phyloP scores from a whole-genome alignment of 2,329 filamentous ascomycete species.

The Zalaria obscura region DNA sequence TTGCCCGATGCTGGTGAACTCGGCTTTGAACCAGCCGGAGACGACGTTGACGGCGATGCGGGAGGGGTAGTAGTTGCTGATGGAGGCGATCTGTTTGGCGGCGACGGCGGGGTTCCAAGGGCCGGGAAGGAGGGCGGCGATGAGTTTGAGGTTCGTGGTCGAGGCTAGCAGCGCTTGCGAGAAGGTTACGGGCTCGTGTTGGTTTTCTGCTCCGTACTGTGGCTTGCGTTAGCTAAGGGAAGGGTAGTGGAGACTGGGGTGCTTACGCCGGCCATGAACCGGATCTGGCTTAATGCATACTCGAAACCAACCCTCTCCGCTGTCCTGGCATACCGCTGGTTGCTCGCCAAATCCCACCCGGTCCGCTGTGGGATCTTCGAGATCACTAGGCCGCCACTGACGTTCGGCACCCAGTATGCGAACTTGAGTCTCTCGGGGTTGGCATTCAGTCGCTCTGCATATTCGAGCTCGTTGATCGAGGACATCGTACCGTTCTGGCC shows the following conservation, averaged over 20 bases:
- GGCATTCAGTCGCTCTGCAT: conserved; percentile 25
- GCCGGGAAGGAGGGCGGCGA: conserved; percentile 36
- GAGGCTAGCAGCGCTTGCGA: conserved; percentile 34
- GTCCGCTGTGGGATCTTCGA: conserved; percentile 38
- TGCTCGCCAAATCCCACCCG: conserved; percentile 34
- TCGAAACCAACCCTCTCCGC: conserved; percentile 37
- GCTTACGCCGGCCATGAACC: conserved; percentile 34
- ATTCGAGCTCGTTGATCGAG: conserved; percentile 11
- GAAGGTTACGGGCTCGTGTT: conserved; percentile 40
- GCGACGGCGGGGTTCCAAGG: conserved; percentile 38
- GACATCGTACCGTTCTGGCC: background rate
- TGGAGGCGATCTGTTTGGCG: conserved; percentile 39
- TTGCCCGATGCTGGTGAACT: conserved; percentile 37
- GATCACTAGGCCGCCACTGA: conserved; percentile 38
- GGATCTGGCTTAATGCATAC: conserved; percentile 37
- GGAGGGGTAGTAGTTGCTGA: conserved; percentile 38
- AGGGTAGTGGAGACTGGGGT: background rate
- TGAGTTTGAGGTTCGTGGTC: conserved; percentile 35
- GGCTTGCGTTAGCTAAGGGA: background rate
- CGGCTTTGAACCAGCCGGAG: conserved; percentile 39
- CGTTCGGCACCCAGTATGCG: conserved; percentile 41
- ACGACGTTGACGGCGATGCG: conserved; percentile 39
- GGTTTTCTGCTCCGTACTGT: conserved; percentile 24
- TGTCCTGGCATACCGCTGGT: conserved; percentile 34
- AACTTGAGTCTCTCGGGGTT: conserved; percentile 31